These are phyloP conservation scores for Neophaeococcomyces aloes DNA, from an alignment of 2,329 filamentous ascomycete species.

Conservation along the genomic window DNA sequence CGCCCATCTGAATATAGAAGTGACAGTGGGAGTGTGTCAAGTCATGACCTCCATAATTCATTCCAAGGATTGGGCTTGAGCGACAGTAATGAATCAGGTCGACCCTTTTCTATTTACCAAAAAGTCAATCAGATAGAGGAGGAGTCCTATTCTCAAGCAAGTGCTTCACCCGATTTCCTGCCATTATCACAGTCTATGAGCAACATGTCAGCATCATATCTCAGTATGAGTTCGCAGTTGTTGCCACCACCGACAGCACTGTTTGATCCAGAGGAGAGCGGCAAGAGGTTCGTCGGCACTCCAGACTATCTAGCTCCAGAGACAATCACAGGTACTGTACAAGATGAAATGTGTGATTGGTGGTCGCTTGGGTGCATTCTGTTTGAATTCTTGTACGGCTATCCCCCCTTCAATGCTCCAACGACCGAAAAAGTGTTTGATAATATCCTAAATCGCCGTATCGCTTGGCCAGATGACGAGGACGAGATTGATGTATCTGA, in stretches of 20 bases:
- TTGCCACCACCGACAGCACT: conserved; percentile 89
- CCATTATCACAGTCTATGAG: conserved; percentile 52
- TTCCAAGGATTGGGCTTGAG: conserved; percentile 68
- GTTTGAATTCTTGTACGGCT: conserved; percentile 90
- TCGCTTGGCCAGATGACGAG: conserved; percentile 81
- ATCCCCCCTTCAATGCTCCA: conserved; percentile 82
- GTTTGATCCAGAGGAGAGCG: conserved; percentile 90
- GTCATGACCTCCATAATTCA: conserved; percentile 73
- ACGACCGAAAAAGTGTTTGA: conserved; percentile 93
- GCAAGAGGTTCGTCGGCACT: conserved; percentile 87
- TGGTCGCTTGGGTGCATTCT: conserved; percentile 98
- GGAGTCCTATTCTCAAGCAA: conserved; percentile 57
- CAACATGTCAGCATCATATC: conserved; percentile 30
- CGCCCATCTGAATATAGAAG: conserved; percentile 74
- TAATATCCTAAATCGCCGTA: conserved; percentile 80
- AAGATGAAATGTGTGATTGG: conserved; percentile 98
- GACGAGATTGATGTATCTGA: conserved; percentile 64
- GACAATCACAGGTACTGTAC: conserved; percentile 86
- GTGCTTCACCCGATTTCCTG: conserved; percentile 66
- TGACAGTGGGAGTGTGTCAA: conserved; percentile 66
- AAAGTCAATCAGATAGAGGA: conserved; percentile 61
- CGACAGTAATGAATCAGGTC: conserved; percentile 42
- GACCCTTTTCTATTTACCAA: conserved; percentile 27
- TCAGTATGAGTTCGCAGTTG: conserved; percentile 50
- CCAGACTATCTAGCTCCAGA: conserved; percentile 95